Evolutionary conservation across 2,329 filamentous ascomycete species (phyloP).

Genomic region (Arthroderma uncinatum): DNA sequence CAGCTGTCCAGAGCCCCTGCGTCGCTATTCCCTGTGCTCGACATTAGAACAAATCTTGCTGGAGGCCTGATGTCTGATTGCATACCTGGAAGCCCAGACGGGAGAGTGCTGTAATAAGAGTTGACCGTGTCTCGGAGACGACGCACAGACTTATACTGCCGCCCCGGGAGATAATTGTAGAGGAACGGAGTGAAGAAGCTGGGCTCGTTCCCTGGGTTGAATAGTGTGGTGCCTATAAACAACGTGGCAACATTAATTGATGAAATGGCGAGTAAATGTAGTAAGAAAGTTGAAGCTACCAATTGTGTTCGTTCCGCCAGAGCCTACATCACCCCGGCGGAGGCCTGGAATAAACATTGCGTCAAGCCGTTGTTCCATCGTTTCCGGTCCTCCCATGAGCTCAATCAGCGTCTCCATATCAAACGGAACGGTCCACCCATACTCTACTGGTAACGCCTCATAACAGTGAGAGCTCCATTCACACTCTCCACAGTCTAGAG

Average conservation of each 20-base stretch:
- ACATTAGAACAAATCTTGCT: neutral
- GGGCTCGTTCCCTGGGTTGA: constrained; percentile 48
- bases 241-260: neutral
- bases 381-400: constrained; percentile 40
- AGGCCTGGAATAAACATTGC: constrained; percentile 31
- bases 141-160: constrained; percentile 51
- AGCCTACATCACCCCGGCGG: neutral
- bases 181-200: constrained; percentile 57
- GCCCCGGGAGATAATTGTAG: constrained; percentile 53
- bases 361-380: constrained; percentile 49
- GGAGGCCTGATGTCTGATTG: neutral
- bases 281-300: constrained; percentile 41
- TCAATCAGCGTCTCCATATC: constrained; percentile 48
- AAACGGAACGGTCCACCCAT: constrained; percentile 57
- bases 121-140: constrained; percentile 39
- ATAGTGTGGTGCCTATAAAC: constrained; percentile 16
- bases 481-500: constrained; percentile 50
- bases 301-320: constrained; percentile 21
- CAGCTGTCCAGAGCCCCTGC: constrained; percentile 41
- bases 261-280: constrained; percentile 7
- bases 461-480: constrained; percentile 55
- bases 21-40: constrained; percentile 32
- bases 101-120: constrained; percentile 31
- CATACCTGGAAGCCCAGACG: constrained; percentile 29
- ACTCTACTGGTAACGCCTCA: constrained; percentile 45